phyloP scores from a whole-genome alignment of 176 grass and related monocot genomes.

The Oryza punctata region DNA sequence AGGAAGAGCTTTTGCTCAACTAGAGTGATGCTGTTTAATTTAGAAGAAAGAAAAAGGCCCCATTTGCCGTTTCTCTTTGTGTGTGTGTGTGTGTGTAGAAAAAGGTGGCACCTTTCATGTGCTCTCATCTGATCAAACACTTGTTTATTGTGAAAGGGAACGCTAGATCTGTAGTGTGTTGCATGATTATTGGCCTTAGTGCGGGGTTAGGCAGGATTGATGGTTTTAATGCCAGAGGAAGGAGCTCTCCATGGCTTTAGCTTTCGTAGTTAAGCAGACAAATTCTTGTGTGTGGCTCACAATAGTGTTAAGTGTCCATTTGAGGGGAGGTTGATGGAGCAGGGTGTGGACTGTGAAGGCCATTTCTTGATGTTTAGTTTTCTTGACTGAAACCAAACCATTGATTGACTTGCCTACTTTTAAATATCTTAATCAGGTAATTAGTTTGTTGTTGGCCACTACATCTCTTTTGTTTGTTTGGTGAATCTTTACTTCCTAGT shows the following conservation, averaged over 20 bases:
- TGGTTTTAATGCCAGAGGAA: slow-evolving; percentile 18
- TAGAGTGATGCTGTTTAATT: not conserved
- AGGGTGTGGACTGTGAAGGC: slow-evolving; percentile 2
- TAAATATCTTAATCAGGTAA: slow-evolving; percentile 8
- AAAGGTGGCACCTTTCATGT: slow-evolving; percentile 27
- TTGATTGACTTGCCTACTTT: slow-evolving; percentile 15
- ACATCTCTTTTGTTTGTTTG: slow-evolving; percentile 21
- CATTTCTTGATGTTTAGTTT: not conserved
- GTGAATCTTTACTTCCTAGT: slow-evolving; percentile 8
- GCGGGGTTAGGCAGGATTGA: slow-evolving; percentile 20
- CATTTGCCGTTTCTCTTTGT: too few species aligned
- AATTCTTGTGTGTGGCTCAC: slow-evolving; percentile 9
- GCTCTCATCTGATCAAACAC: slow-evolving; percentile 24
- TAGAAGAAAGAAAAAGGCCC: not conserved
- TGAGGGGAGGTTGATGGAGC: slow-evolving; percentile 8
- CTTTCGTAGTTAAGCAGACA: slow-evolving; percentile 21
- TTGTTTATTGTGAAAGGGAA: slow-evolving; percentile 37
- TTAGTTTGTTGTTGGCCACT: slow-evolving; percentile 6
- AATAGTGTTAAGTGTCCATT: slow-evolving; percentile 1
- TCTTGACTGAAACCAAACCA: not conserved
- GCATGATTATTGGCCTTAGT: slow-evolving; percentile 44
- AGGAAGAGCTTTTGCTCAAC: slow-evolving; percentile 6
- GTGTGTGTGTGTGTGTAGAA: not conserved
- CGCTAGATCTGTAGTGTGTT: slow-evolving; percentile 47
- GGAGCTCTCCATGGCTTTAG: not conserved